A percentile compares a stretch with the other conserved stretches of the same genome.
Conservation (phyloP, 352 stramenopile genomes). For the Pythium brachiatum region DNA sequence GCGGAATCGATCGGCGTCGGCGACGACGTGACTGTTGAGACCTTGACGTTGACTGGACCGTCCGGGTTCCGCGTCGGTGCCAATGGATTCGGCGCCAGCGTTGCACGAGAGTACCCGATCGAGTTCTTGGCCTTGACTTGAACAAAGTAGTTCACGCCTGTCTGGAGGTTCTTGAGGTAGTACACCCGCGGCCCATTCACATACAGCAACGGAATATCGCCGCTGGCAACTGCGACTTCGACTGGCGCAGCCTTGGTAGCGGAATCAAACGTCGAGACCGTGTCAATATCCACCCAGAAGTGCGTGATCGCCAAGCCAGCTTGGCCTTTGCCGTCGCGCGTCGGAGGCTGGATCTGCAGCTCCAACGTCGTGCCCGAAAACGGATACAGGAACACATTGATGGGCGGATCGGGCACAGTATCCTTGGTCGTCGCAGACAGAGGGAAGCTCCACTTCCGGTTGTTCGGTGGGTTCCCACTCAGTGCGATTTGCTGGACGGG, state of each 20-base stretch:
- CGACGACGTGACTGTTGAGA: slow-evolving; percentile 46
- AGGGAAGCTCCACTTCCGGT: slow-evolving; percentile 90
- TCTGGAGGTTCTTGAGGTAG: slow-evolving; percentile 64
- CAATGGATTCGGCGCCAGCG: slow-evolving; percentile 51
- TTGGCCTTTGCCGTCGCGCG: slow-evolving; percentile 56
- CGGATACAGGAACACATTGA: slow-evolving; percentile 54
- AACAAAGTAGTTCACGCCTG: slow-evolving; percentile 80
- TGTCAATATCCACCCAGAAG: slow-evolving; percentile 74
- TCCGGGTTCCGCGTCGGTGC: slow-evolving; percentile 50
- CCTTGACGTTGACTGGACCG: slow-evolving; percentile 52
- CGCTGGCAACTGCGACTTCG: slow-evolving; percentile 28
- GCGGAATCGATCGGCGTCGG: slow-evolving; percentile 46
- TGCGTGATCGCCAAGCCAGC: slow-evolving; percentile 41
- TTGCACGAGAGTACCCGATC: slow-evolving; percentile 66
- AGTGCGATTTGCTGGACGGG: slow-evolving; percentile 81
- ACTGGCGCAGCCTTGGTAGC: slow-evolving; percentile 40
- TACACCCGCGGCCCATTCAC: slow-evolving; percentile 61
- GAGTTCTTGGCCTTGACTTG: slow-evolving; percentile 77
- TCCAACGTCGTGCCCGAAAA: slow-evolving; percentile 64
- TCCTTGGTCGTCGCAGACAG: slow-evolving; percentile 76
- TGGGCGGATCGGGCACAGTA: slow-evolving; percentile 71
- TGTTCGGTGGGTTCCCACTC: slow-evolving; percentile 75
- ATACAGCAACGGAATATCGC: slow-evolving; percentile 52
- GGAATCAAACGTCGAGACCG: slow-evolving; percentile 71
- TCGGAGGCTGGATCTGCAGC: slow-evolving; percentile 72